Percentiles rank a stretch among this genome's conserved stretches.
phyloP scores from a whole-genome alignment of 78 protist genomes.

The Polysphondylium violaceum region DNA sequence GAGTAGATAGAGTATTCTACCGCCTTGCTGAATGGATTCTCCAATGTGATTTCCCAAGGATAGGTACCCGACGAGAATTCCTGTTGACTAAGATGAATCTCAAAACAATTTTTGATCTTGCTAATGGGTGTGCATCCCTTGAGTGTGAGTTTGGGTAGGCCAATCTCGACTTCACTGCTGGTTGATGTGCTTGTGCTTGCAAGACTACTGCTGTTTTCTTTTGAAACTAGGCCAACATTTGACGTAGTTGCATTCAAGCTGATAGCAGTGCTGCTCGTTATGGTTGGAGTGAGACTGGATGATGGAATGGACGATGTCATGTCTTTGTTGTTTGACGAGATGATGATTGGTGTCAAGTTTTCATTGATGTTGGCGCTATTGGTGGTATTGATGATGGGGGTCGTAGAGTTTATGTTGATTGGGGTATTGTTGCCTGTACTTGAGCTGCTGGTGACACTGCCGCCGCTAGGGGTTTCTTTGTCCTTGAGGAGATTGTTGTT shows the following conservation, averaged over 20 bases:
- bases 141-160: slow-evolving; percentile 31
- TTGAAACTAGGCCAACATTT: background rate
- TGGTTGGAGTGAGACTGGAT: background rate
- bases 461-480: background rate
- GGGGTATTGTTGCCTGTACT: background rate
- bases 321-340: background rate
- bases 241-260: background rate
- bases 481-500: slow-evolving; percentile 8
- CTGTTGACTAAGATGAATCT: slow-evolving; percentile 77
- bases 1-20: slow-evolving; percentile 70
- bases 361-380: background rate
- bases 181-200: no score
- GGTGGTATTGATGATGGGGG: slow-evolving; percentile 3
- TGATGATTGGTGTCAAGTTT: background rate
- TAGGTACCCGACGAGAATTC: slow-evolving; percentile 64
- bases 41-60: slow-evolving; percentile 74
- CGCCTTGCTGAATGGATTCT: slow-evolving; percentile 14
- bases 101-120: slow-evolving; percentile 71
- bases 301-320: background rate
- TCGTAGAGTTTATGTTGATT: slow-evolving; percentile 19
- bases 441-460: background rate
- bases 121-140: slow-evolving; percentile 82
- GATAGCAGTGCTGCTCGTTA: background rate
- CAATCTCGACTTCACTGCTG: no score
- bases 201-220: background rate